Conservation (phyloP, 345 rosid genomes). For the Eucalyptus globulus region DNA sequence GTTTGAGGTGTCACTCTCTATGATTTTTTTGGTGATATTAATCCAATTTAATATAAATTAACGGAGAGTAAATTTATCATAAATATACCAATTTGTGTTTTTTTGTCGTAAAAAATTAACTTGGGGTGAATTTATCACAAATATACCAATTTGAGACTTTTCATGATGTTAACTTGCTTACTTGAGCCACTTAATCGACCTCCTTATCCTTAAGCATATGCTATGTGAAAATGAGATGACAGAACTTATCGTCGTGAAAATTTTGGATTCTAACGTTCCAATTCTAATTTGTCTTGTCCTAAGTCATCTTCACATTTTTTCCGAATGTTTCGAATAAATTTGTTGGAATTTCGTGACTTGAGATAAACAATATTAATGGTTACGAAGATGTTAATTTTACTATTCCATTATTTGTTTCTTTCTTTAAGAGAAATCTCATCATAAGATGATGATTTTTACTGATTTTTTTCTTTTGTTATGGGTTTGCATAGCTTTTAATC, state of each 20-base stretch:
- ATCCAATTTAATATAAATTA: no score
- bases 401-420: neutral
- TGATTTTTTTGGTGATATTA: no score
- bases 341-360: neutral
- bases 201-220: neutral
- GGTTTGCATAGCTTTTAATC: neutral
- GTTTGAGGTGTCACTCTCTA: no score
- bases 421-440: neutral
- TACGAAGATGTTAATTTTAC: neutral
- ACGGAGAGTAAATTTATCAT: no score
- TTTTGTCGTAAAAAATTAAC: no score
- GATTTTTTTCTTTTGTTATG: neutral
- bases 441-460: neutral
- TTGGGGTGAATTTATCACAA: no score
- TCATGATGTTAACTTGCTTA: no score
- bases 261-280: neutral
- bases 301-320: neutral
- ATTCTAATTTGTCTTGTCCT: neutral
- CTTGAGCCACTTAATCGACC: neutral
- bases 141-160: no score
- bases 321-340: neutral
- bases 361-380: neutral
- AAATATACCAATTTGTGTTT: no score
- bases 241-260: neutral
- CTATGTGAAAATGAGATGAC: neutral